Base-by-base conservation (phyloP, 441 rosid species). In the Dalechampia spathulata region DNA sequence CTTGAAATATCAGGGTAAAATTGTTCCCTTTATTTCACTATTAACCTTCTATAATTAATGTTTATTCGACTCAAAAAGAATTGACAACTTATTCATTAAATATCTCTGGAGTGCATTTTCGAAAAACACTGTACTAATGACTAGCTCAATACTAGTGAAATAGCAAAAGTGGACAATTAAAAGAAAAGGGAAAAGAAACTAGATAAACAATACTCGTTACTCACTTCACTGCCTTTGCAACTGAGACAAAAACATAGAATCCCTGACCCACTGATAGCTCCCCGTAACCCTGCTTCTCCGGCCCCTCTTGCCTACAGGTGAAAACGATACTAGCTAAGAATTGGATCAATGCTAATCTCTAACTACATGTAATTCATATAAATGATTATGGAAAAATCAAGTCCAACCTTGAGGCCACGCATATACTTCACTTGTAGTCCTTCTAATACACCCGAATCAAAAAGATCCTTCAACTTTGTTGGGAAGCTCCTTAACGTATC, bases 361-460 rank as follows among this genome's bases (percentile, higher is more conserved):
- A 26, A 2, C 54, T 19, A n/a, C 13, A 16, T 22, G 25, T 25
- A 32, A 52, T 16, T n/a, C 26, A 25, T 3, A 45, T 13, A 15
- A 22, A 38, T 43, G 21, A 47, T 16, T 21, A 19, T 7, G 17
- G 50, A 43, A 59, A 47, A 1, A 14, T 20, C 23, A 48, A 34
- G 49, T 52, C 47, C 36, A 78, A 91, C 98, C 96, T 74, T 88
- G 11, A 69, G 51, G 43, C 71, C 66, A 40, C 95, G 81, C 13
- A 72, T 16, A 67, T 92, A 92, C 60, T 68, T 79, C 69, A 88
- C 96, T 48, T 61, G 53, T 42, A 64, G 36, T 50, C 87, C 98
- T 69, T 92, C 98, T 6, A 92, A 82, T 58, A 92, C 72, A 34
- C 98, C 86, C 2, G 83, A 71, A 61, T 76, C 84, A 7, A 92